Percentiles rank a stretch among this genome's conserved stretches.
These are phyloP conservation scores for Tilletia indica DNA, from an alignment of 1,284 basidiomycete genomes.

Conservation along the genomic window DNA sequence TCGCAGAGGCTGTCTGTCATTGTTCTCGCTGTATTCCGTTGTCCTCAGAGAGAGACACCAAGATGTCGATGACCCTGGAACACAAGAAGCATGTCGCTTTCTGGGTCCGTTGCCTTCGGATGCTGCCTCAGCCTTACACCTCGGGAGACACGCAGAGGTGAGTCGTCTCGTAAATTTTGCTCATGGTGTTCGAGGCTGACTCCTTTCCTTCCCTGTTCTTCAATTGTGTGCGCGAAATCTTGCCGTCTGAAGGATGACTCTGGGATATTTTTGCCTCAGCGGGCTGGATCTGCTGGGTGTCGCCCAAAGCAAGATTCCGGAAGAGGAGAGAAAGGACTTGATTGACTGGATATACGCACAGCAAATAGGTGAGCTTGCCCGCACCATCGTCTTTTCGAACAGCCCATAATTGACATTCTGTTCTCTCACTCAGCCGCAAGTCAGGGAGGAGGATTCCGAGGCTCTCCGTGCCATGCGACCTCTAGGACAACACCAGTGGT, in stretches of 20 bases:
- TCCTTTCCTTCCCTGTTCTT: too few relatives aligned
- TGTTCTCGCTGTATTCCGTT: too few relatives aligned
- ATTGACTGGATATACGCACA: slow-evolving; percentile 81
- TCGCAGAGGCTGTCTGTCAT: too few relatives aligned
- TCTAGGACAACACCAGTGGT: slow-evolving; percentile 25
- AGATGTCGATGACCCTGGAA: neutral
- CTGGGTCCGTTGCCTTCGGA: slow-evolving; percentile 40
- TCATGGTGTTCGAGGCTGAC: too few relatives aligned
- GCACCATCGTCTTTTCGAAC: neutral
- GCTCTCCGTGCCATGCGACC: slow-evolving; percentile 67
- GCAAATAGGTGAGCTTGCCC: slow-evolving; percentile 61
- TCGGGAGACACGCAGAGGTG: slow-evolving; percentile 48
- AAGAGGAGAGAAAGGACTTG: slow-evolving; percentile 28
- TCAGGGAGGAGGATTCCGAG: slow-evolving; percentile 72
- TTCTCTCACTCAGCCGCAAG: slow-evolving; percentile 58
- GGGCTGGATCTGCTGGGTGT: slow-evolving; percentile 43
- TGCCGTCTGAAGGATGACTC: slow-evolving; percentile 36
- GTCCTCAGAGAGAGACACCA: neutral
- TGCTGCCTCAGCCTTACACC: slow-evolving; percentile 46
- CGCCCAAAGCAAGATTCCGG: slow-evolving; percentile 22
- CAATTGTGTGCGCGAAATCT: neutral
- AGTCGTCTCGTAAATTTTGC: neutral
- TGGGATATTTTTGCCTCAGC: slow-evolving; percentile 49
- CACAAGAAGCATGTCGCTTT: slow-evolving; percentile 42
- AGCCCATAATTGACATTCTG: neutral